A percentile compares a stretch with the other conserved stretches of the same genome.
Evolutionary conservation across 352 stramenopile species (phyloP).

Genomic region (Pythium plurisporium): DNA sequence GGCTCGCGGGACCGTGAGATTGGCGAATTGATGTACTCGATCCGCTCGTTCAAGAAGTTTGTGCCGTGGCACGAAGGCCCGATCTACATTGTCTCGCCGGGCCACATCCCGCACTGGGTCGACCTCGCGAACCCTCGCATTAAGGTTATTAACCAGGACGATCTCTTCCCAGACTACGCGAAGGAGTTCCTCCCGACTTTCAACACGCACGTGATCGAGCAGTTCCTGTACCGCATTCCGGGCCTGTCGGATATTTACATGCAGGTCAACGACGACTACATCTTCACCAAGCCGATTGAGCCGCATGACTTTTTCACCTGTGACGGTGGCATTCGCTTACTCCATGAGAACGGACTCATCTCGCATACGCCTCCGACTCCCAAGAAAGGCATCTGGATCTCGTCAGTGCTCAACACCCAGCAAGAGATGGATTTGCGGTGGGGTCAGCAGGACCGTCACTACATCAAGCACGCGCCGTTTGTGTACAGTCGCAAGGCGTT

Average conservation of each 20-base stretch:
- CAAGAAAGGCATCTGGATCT: constrained; percentile 87
- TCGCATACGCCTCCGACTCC: constrained; percentile 63
- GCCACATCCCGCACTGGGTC: constrained; percentile 81
- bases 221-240: constrained; percentile 84
- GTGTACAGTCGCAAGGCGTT: constrained; percentile 85
- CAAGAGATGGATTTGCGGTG: constrained; percentile 84
- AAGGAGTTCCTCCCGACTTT: constrained; percentile 80
- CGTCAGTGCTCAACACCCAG: constrained; percentile 85
- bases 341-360: constrained; percentile 76
- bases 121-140: constrained; percentile 78
- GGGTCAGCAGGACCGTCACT: constrained; percentile 73
- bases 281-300: constrained; percentile 78
- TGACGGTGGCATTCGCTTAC: constrained; percentile 75
- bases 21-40: constrained; percentile 85
- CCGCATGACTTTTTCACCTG: constrained; percentile 86
- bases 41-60: constrained; percentile 82
- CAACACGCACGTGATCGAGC: constrained; percentile 88
- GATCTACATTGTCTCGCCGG: constrained; percentile 82
- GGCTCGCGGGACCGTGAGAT: constrained; percentile 84
- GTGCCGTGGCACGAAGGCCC: constrained; percentile 77
- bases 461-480: constrained; percentile 88
- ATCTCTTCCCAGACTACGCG: constrained; percentile 78
- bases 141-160: constrained; percentile 86
- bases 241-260: constrained; percentile 86
- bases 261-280: constrained; percentile 88